Base-by-base conservation (phyloP, 148 eudicot genomes). In the Silene latifolia region DNA sequence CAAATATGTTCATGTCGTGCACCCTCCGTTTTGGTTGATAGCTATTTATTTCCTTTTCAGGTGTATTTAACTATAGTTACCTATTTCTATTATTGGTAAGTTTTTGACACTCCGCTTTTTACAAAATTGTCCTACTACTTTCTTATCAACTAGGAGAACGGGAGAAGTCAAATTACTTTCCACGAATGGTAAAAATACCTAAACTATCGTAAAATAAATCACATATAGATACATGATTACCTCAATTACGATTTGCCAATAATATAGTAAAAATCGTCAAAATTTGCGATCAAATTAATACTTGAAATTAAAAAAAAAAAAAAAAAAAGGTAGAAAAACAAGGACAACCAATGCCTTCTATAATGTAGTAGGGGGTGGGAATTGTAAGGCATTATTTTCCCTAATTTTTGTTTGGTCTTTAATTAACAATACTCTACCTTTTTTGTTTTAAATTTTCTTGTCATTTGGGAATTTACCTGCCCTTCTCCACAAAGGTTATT, bases 331-430 rank as follows among this genome's bases (percentile, higher is more conserved):
- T 65, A 19, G 67, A 73, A 27, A 70, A 69, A 77, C 2, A 42
- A 77, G 47, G 82, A 75, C 74, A 81, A 57, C 72, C 56, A 73
- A 72, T 67, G 66, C 27, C 64, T 68, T 79, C 77, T 78, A 81
- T 71, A 53, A 81, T 75, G 59, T 82, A 84, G 96, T 88, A 85
- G 79, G 25, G 77, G 80, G 42, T 74, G 76, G 83, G 85, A 84
- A 80, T 82, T 70, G 76, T 15, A 54, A 72, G 53, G 69, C n/a
- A 72, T 47, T 21, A 17, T 76, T 67, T 82, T 19, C 20, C 63
- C 54, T 53, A 72, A 75, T 79, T 72, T 51, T 78, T 71, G 79
- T 63, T 63, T 53, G 72, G 64, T 71, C 63, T 84, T 25, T 72
- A 77, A 77, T 80, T 78, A 58, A 9, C 20, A 8, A 18, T 35